These are phyloP conservation scores for Oropetium thomaeum DNA, from an alignment of 176 grass and related monocot species.

Conservation along the genomic window DNA sequence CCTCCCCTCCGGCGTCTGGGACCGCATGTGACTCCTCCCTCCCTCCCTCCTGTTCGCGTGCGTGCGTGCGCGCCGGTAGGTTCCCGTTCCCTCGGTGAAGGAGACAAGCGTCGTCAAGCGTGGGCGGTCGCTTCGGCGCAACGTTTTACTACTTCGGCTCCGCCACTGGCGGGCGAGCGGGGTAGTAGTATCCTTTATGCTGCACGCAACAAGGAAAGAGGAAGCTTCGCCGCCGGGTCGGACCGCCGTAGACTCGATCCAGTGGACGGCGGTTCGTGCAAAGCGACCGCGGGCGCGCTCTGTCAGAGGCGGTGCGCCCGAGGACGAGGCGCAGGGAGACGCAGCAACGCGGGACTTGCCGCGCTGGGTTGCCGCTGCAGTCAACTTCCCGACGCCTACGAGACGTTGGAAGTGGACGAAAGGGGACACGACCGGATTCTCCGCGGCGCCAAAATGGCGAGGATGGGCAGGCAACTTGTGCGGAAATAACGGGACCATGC, in stretches of 20 bases:
- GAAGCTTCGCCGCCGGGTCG: neutral
- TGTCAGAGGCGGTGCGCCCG: neutral
- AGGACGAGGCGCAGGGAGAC: neutral
- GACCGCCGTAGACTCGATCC: neutral
- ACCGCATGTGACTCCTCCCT: too few relatives aligned
- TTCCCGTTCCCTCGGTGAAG: neutral
- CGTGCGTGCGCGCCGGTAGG: neutral
- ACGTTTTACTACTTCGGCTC: neutral
- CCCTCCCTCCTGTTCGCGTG: too few relatives aligned
- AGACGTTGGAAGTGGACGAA: neutral
- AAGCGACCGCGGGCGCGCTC: neutral
- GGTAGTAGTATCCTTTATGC: neutral
- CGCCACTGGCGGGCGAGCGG: neutral
- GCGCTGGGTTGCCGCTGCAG: neutral
- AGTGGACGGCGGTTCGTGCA: neutral
- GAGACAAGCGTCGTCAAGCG: neutral
- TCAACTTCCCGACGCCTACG: too few relatives aligned
- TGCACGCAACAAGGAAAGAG: slow-evolving; percentile 3
- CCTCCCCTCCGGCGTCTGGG: slow-evolving; percentile 18
- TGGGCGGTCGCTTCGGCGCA: neutral
- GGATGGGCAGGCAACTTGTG: neutral
- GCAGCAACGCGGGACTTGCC: neutral
- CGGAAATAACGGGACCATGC: neutral
- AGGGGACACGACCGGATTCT: slow-evolving; percentile 1
- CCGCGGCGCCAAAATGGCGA: neutral